phyloP scores from a whole-genome alignment of 1,284 basidiomycete species.

The Sporisorium reilianum region DNA sequence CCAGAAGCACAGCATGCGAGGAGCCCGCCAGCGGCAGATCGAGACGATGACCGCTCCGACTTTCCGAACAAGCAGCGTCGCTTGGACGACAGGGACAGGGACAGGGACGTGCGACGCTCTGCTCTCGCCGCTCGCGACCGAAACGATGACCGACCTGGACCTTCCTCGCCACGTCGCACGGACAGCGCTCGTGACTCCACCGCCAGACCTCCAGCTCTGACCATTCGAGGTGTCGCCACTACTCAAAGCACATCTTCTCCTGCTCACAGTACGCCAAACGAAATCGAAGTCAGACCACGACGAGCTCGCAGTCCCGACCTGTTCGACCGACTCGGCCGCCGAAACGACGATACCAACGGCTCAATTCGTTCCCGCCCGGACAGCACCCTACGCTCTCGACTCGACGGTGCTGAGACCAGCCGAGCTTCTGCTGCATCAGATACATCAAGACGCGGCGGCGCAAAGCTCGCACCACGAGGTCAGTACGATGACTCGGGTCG shows the following conservation, averaged over 20 bases:
- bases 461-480: constrained; percentile 37
- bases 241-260: constrained; percentile 23
- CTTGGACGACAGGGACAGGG: constrained; percentile 18
- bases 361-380: constrained; percentile 17
- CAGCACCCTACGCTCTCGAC: constrained; percentile 23
- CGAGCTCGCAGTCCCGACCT: constrained; percentile 34
- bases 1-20: too few relatives aligned
- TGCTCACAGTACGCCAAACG: not conserved
- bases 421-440: constrained; percentile 7
- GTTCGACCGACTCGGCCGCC: constrained; percentile 29
- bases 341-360: constrained; percentile 21
- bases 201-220: constrained; percentile 19
- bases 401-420: constrained; percentile 1
- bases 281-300: constrained; percentile 10
- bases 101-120: constrained; percentile 11
- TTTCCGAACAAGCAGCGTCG: constrained; percentile 38
- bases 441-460: constrained; percentile 3
- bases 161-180: constrained; percentile 20
- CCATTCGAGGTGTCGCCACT: constrained; percentile 33
- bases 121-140: not conserved
- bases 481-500: constrained; percentile 39
- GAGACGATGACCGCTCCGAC: constrained; percentile 15
- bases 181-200: constrained; percentile 15
- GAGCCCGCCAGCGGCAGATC: constrained; percentile 5
- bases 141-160: constrained; percentile 6